phyloP scores from a whole-genome alignment of 1,284 basidiomycete genomes.

The Vanrija sp. region DNA sequence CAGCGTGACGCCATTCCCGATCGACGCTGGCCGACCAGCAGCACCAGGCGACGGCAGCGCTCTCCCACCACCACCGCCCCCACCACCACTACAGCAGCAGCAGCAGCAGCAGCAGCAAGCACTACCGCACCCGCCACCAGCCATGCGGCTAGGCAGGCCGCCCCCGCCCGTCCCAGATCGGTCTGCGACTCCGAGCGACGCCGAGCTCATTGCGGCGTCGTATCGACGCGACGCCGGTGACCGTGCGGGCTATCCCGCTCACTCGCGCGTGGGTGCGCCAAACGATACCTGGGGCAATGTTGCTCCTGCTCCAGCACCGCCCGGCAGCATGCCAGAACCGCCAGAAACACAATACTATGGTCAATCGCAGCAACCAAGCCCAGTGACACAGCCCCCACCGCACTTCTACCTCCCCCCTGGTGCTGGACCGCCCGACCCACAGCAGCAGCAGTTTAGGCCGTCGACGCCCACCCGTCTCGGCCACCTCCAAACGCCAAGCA shows the following conservation, averaged over 20 bases:
- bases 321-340: background rate
- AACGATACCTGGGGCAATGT: background rate
- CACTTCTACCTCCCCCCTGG: conserved; percentile 16
- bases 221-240: background rate
- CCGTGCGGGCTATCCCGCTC: no score
- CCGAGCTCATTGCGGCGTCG: background rate
- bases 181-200: background rate
- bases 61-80: conserved; percentile 11
- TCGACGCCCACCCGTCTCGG: conserved; percentile 10
- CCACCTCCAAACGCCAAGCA: conserved; percentile 8
- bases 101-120: background rate
- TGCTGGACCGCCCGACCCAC: conserved; percentile 14
- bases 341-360: background rate
- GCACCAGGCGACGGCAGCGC: conserved; percentile 8
- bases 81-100: conserved; percentile 21
- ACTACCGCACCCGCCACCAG: background rate
- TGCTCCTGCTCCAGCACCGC: background rate
- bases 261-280: background rate
- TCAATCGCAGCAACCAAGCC: conserved; percentile 1
- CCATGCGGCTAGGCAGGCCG: background rate
- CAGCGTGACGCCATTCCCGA: conserved; percentile 38
- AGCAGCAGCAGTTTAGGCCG: conserved; percentile 2
- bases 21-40: conserved; percentile 22
- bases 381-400: conserved; percentile 6
- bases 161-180: no score